phyloP scores from a whole-genome alignment of 73 alveolate genomes.

The Breviolum minutum region DNA sequence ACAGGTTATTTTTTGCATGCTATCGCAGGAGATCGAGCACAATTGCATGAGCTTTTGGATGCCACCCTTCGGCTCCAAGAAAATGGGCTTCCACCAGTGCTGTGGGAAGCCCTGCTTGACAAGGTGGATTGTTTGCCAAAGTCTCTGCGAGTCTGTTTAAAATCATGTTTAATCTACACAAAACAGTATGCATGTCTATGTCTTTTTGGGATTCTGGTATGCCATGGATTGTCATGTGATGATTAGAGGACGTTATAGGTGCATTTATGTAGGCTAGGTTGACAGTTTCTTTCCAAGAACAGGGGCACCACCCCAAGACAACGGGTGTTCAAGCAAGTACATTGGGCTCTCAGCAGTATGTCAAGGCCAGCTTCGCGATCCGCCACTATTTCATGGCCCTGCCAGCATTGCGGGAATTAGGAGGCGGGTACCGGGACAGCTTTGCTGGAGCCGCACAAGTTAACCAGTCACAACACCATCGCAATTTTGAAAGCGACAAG shows the following conservation, averaged over 20 bases:
- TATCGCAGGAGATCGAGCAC: constrained; percentile 8
- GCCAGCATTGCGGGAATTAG: constrained; percentile 73
- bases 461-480: neutral
- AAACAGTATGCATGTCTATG: too few relatives aligned
- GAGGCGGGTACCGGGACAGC: neutral
- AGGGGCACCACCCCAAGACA: too few relatives aligned
- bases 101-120: constrained; percentile 86
- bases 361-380: constrained; percentile 70
- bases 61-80: constrained; percentile 11
- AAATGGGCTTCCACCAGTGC: constrained; percentile 45
- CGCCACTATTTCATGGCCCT: constrained; percentile 92
- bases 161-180: neutral
- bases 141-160: neutral
- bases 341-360: neutral
- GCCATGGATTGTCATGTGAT: neutral
- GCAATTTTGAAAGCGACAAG: neutral
- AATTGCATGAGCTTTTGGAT: constrained; percentile 60
- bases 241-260: neutral
- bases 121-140: constrained; percentile 5
- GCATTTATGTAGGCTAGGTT: neutral
- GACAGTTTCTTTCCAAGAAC: too few relatives aligned
- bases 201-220: neutral
- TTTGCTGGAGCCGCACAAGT: neutral
- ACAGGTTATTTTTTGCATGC: neutral
- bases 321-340: neutral